Conservation (phyloP, 2,329 filamentous ascomycete species). For the Xylariaceae sp. region DNA sequence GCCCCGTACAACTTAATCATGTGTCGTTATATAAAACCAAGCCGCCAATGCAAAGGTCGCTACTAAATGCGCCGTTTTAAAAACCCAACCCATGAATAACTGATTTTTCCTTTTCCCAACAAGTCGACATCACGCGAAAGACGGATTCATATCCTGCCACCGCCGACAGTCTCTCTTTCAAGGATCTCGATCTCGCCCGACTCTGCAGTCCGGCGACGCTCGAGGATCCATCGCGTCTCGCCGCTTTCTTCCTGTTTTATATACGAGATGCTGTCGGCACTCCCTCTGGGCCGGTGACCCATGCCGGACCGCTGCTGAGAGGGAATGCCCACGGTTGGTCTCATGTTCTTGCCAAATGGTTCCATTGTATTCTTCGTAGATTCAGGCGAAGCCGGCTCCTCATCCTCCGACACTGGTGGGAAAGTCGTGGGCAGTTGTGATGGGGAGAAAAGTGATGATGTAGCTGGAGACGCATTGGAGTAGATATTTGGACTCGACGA, state of each 20-base stretch:
- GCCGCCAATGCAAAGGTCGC: too few species aligned
- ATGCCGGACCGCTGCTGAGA: constrained; percentile 31
- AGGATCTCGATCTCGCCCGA: constrained; percentile 64
- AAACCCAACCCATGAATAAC: too few species aligned
- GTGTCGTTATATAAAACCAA: too few species aligned
- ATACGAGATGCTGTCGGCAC: constrained; percentile 69
- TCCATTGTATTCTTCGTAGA: constrained; percentile 7
- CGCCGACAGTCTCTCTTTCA: constrained; percentile 62
- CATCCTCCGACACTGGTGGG: constrained; percentile 41
- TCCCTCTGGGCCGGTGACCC: constrained; percentile 44
- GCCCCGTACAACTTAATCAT: too few species aligned
- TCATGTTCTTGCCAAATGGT: constrained; percentile 21
- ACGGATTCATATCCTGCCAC: constrained; percentile 41
- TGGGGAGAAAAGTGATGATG: constrained; percentile 23
- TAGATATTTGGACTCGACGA: constrained; percentile 21
- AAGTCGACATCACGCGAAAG: background rate
- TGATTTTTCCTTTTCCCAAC: too few species aligned
- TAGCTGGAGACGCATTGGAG: constrained; percentile 23
- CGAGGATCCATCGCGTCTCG: constrained; percentile 66
- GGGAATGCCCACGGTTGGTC: constrained; percentile 16
- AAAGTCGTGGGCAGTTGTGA: constrained; percentile 28
- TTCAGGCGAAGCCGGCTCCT: constrained; percentile 26
- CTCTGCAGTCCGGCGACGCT: constrained; percentile 64
- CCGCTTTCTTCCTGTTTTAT: constrained; percentile 58
- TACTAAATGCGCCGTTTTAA: too few species aligned